A percentile compares a stretch with the other conserved stretches of the same genome.
phyloP scores from a whole-genome alignment of 306 rosid species.

The Cucurbita argyrosperma region DNA sequence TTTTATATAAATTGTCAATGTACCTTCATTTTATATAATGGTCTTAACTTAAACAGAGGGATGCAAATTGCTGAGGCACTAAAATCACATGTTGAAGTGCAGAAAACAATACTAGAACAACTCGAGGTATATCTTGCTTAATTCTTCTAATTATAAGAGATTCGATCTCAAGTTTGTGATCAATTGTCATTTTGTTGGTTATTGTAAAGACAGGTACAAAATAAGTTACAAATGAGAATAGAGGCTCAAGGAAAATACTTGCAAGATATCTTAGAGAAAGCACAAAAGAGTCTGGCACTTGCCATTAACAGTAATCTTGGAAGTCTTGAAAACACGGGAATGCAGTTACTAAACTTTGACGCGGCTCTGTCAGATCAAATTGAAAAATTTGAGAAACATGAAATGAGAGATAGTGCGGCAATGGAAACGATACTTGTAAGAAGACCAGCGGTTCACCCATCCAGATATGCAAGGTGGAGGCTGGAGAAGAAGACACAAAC shows the following conservation, averaged over 20 bases:
- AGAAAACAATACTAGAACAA: constrained; percentile 67
- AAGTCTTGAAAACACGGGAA: constrained; percentile 38
- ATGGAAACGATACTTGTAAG: constrained; percentile 20
- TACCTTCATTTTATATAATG: constrained; percentile 9
- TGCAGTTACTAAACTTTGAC: constrained; percentile 52
- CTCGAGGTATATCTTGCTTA: constrained; percentile 46
- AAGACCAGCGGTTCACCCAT: constrained; percentile 22
- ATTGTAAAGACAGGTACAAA: constrained; percentile 42
- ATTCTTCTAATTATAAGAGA: not conserved
- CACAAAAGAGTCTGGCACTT: constrained; percentile 50
- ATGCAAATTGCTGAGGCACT: constrained; percentile 53
- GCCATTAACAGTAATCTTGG: constrained; percentile 24
- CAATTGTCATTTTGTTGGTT: not conserved
- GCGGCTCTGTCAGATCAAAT: constrained; percentile 49
- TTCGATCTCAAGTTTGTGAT: not conserved
- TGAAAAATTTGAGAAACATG: constrained; percentile 49
- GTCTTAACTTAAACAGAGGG: constrained; percentile 24
- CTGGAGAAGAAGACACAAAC: constrained; percentile 18
- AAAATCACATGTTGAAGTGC: constrained; percentile 53
- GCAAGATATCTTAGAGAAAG: constrained; percentile 69
- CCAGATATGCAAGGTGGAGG: constrained; percentile 20
- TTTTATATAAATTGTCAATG: not conserved
- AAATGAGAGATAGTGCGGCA: constrained; percentile 25
- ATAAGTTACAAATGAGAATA: constrained; percentile 62
- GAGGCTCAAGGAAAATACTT: constrained; percentile 88